Evolutionary conservation across 148 eudicot genomes (phyloP).

Genomic region (Vaccinium corymbosum): DNA sequence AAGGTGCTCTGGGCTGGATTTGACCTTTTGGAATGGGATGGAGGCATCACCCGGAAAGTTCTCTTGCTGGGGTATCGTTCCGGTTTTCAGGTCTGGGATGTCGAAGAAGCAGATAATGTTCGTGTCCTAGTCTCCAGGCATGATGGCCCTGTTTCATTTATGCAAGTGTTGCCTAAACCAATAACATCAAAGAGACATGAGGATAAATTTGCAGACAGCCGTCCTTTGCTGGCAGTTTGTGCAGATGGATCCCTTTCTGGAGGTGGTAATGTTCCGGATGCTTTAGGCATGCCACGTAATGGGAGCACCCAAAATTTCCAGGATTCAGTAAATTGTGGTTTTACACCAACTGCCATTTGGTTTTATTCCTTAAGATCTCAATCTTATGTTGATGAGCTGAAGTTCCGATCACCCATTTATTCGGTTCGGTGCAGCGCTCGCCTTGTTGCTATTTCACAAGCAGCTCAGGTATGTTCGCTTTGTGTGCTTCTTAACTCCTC

Average conservation of each 20-base stretch:
- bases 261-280: constrained; percentile 35
- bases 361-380: constrained; percentile 73
- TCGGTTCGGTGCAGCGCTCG: constrained; percentile 78
- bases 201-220: constrained; percentile 51
- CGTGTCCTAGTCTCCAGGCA: constrained; percentile 54
- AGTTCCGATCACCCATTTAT: constrained; percentile 64
- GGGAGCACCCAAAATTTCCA: constrained; percentile 35
- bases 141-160: constrained; percentile 71
- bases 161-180: constrained; percentile 74
- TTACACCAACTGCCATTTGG: constrained; percentile 52
- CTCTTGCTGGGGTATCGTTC: constrained; percentile 68
- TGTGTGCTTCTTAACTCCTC: neutral
- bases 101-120: constrained; percentile 76
- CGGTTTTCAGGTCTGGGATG: constrained; percentile 93
- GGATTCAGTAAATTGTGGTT: constrained; percentile 34
- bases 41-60: constrained; percentile 44
- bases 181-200: constrained; percentile 31
- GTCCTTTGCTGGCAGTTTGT: constrained; percentile 66
- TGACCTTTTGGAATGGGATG: constrained; percentile 66
- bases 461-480: constrained; percentile 60
- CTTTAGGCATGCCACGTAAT: constrained; percentile 23
- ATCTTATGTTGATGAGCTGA: constrained; percentile 51
- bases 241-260: constrained; percentile 55
- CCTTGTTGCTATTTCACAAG: constrained; percentile 67
- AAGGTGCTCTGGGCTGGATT: constrained; percentile 92